phyloP scores from a whole-genome alignment of 2,329 filamentous ascomycete species.

The Diplodia corticola region DNA sequence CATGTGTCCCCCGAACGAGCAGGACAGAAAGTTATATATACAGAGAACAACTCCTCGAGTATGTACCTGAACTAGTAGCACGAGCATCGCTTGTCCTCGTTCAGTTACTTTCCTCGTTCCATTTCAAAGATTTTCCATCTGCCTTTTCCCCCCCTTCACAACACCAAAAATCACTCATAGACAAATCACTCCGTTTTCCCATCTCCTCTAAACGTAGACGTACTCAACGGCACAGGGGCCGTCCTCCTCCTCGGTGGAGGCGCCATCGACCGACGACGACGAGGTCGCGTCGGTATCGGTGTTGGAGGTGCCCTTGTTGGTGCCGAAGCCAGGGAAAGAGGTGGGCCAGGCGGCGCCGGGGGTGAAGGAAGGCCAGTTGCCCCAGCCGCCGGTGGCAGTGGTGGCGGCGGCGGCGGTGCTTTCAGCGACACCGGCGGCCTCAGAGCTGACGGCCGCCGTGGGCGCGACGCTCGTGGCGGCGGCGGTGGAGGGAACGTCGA shows the following conservation, averaged over 20 bases:
- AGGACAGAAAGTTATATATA: neutral
- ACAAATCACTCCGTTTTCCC: neutral
- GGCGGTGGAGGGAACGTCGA: conserved; percentile 16
- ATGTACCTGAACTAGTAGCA: neutral
- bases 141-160: neutral
- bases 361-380: conserved; percentile 6
- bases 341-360: conserved; percentile 2
- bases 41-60: neutral
- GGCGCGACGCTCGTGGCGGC: conserved; percentile 16
- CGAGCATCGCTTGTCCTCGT: neutral
- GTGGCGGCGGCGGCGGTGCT: neutral
- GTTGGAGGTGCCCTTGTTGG: neutral
- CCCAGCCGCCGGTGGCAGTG: neutral
- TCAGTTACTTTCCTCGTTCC: neutral
- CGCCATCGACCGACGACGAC: neutral
- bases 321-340: neutral
- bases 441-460: conserved; percentile 4
- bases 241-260: neutral
- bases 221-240: conserved; percentile 17
- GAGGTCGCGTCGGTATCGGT: neutral
- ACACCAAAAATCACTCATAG: neutral
- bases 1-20: neutral
- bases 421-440: neutral
- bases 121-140: neutral
- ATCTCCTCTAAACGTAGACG: conserved; percentile 6